phyloP scores from a whole-genome alignment of 371 early-diverging fungal species.

The Zychaea mexicana region DNA sequence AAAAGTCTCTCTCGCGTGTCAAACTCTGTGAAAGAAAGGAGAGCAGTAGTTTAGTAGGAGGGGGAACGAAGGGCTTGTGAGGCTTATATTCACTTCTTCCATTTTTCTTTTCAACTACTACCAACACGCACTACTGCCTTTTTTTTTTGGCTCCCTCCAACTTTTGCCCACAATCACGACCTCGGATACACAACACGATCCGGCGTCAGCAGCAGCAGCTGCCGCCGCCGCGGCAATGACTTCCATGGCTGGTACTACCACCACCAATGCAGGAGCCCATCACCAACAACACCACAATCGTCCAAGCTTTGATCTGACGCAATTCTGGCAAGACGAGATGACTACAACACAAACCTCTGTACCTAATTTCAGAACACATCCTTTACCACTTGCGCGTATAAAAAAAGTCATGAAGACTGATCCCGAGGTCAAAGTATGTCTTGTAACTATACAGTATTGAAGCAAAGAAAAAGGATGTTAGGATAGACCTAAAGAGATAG shows the following conservation, averaged over 20 bases:
- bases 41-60: neutral
- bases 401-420: conserved; percentile 99
- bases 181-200: neutral
- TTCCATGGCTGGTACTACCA: neutral
- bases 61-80: neutral
- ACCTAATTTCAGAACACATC: conserved; percentile 89
- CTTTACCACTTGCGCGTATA: conserved; percentile 96
- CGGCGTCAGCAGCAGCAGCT: conserved; percentile 8
- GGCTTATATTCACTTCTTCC: too few species aligned
- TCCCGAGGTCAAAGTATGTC: conserved; percentile 68
- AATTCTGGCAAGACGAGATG: conserved; percentile 52
- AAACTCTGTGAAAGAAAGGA: too few species aligned
- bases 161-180: neutral
- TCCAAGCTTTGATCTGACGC: conserved; percentile 46
- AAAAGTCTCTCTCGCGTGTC: neutral
- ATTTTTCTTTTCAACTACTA: too few species aligned
- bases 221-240: conserved; percentile 11
- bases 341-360: conserved; percentile 32
- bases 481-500: too few species aligned
- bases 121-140: neutral
- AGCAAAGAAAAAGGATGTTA: too few species aligned
- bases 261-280: too few species aligned
- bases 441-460: neutral
- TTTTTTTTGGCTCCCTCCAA: neutral
- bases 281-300: conserved; percentile 10